These are phyloP conservation scores for Candida sp. DNA, from an alignment of 1,139 yeast genomes.

Conservation along the genomic window DNA sequence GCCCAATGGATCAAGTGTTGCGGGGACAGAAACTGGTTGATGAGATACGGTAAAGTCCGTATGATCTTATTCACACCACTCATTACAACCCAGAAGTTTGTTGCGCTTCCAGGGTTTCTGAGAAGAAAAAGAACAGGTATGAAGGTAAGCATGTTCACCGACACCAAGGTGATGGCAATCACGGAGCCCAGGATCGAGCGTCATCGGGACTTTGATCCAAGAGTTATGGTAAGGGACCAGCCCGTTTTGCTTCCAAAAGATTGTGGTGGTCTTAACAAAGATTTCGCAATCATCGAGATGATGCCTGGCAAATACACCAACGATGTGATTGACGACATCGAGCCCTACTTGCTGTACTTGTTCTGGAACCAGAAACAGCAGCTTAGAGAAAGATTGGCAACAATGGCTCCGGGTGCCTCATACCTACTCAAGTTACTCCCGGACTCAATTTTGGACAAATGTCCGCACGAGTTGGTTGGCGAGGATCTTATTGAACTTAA, in stretches of 20 bases:
- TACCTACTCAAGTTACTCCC: constrained; percentile 46
- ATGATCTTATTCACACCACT: constrained; percentile 69
- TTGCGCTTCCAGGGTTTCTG: constrained; percentile 50
- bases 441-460: constrained; percentile 40
- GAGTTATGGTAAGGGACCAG: constrained; percentile 39
- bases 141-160: constrained; percentile 63
- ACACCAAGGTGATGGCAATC: constrained; percentile 54
- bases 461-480: constrained; percentile 52
- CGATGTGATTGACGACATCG: constrained; percentile 69
- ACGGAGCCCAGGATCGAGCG: constrained; percentile 29
- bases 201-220: constrained; percentile 42
- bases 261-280: constrained; percentile 26
- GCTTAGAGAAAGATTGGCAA: constrained; percentile 50
- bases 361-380: constrained; percentile 7
- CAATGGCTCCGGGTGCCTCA: constrained; percentile 87
- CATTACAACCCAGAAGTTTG: constrained; percentile 61
- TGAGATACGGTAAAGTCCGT: constrained; percentile 72
- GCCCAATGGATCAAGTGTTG: constrained; percentile 81
- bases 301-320: constrained; percentile 56
- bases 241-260: constrained; percentile 33
- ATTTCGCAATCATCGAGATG: constrained; percentile 58
- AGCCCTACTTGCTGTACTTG: constrained; percentile 57
- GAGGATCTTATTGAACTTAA: constrained; percentile 60
- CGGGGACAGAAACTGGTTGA: constrained; percentile 76
- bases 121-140: constrained; percentile 62